phyloP scores from a whole-genome alignment of 2,329 filamentous ascomycete genomes.

The Trichoderma sp. region DNA sequence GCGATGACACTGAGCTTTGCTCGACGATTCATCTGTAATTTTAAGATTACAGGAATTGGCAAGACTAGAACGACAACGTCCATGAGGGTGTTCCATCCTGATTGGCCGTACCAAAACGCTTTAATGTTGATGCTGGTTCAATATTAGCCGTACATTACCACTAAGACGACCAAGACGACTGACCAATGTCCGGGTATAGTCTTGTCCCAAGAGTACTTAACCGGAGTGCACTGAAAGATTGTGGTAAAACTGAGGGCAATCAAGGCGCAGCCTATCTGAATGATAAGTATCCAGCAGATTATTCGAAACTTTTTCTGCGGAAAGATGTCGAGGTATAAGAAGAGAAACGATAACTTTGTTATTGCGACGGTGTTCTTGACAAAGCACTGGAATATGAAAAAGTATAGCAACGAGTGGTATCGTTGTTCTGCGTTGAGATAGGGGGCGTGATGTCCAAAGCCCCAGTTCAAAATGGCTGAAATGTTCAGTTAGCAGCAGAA shows the following conservation, averaged over 20 bases:
- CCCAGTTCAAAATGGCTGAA: conserved; percentile 6
- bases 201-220: conserved; percentile 10
- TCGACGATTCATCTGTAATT: conserved; percentile 9
- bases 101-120: conserved; percentile 13
- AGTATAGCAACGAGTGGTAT: conserved; percentile 15
- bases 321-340: conserved; percentile 16
- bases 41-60: conserved; percentile 2
- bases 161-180: background rate
- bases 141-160: background rate
- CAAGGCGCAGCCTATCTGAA: background rate
- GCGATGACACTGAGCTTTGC: conserved; percentile 5
- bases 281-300: background rate
- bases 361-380: conserved; percentile 13
- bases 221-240: conserved; percentile 11
- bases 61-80: conserved; percentile 7
- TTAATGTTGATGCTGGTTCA: conserved; percentile 2
- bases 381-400: conserved; percentile 12
- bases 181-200: conserved; percentile 2
- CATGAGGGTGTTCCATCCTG: conserved; percentile 12
- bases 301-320: background rate
- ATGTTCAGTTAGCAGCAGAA: background rate
- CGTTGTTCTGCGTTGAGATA: conserved; percentile 7
- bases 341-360: conserved; percentile 8
- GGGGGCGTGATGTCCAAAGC: conserved; percentile 8
- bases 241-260: conserved; percentile 8